Base-by-base conservation (phyloP, 352 stramenopile species). In the Phytophthora capsici region DNA sequence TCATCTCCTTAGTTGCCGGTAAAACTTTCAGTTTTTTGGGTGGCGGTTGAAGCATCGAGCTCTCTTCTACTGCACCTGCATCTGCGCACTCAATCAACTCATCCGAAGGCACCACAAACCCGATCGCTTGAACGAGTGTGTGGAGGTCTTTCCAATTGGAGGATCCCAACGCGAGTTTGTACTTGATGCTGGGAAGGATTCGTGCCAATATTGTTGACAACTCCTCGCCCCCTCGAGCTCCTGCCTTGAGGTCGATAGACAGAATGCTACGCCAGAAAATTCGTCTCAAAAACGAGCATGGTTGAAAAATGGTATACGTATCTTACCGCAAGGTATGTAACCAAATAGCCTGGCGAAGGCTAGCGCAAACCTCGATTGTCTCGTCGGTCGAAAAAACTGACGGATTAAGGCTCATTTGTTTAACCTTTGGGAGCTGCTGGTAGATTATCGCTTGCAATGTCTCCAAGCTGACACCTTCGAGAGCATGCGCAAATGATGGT, bases 291-390 rank as follows among this genome's bases (percentile, higher is more conserved):
- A n/a, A n/a, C n/a, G n/a, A n/a, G n/a, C n/a, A n/a, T n/a, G n/a
- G n/a, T n/a, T n/a, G n/a, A 52, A 16, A 20, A 28, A 28, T 28
- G 2, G 4, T 28, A 28, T 5, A 28, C 7, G 25, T 28, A 10
- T 34, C 59, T 23, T 78, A 93, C 84, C 77, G 77, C 25, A 93
- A 54, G 2, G 71, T 77, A 51, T 93, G 84, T 10, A 93, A 59
- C 80, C 81, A 93, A 16, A 66, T 40, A 26, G 69, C 71, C 67
- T 90, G 77, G 17, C 82, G 82, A 62, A 90, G 86, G 47, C 69
- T 88, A 7, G 54, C 34, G 45, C 84, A 93, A 8, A 47, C 70
- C 26, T 90, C 79, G 19, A 80, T 54, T 46, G 90, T 82, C n/a
- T 77, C 69, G 14, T 78, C 63, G 8, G 76, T 72, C 41, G 77